Percentiles rank a stretch among this genome's conserved stretches.
Conservation (phyloP, 2,329 filamentous ascomycete species). For the Penicillium paneum region DNA sequence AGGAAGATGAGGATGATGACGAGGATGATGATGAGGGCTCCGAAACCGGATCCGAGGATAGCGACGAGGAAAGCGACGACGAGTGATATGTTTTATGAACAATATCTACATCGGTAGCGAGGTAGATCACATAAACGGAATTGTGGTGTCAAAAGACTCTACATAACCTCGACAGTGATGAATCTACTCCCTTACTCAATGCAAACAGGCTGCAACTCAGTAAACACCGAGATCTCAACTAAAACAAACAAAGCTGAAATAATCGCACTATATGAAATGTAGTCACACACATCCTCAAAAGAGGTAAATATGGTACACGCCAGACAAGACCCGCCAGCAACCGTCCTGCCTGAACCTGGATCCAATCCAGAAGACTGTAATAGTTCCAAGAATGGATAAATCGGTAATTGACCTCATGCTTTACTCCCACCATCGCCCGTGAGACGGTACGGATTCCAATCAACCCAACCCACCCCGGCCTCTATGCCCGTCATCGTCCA, state of each 20-base stretch:
- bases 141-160: constrained; percentile 3
- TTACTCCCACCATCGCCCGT: not conserved
- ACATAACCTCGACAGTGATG: not conserved
- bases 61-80: constrained; percentile 47
- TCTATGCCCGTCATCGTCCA: not conserved
- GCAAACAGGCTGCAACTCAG: not conserved
- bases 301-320: constrained; percentile 24
- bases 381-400: not conserved
- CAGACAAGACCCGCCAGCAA: constrained; percentile 11
- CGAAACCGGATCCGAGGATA: constrained; percentile 42
- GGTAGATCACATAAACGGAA: constrained; percentile 13
- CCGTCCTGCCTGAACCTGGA: constrained; percentile 2
- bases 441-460: not conserved
- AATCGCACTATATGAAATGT: constrained; percentile 10
- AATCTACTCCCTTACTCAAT: constrained; percentile 2
- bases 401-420: not conserved
- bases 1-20: constrained; percentile 57
- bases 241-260: constrained; percentile 5
- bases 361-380: not conserved
- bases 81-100: constrained; percentile 25
- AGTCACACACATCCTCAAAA: constrained; percentile 15
- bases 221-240: not conserved
- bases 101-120: constrained; percentile 7
- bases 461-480: not conserved
- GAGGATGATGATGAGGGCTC: constrained; percentile 48